Percentiles rank a stretch among this genome's conserved stretches.
These are phyloP conservation scores for Basidioascus undulatus DNA, from an alignment of 768 basidiomycete species.

Conservation along the genomic window DNA sequence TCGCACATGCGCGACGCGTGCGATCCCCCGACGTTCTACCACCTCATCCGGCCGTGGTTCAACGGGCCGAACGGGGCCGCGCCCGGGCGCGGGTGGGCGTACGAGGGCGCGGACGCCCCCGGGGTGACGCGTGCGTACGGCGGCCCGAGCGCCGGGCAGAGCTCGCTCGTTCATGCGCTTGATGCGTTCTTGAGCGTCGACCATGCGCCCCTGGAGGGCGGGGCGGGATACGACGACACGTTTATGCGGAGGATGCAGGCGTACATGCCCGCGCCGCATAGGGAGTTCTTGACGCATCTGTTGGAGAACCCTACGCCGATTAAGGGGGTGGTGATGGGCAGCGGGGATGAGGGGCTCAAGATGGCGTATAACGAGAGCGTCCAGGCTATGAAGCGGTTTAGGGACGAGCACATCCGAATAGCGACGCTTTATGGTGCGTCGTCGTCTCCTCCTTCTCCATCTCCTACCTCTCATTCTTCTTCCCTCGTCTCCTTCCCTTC, in stretches of 20 bases:
- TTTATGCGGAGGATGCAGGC: slow-evolving; percentile 72
- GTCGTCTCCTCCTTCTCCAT: neutral
- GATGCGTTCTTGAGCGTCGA: slow-evolving; percentile 51
- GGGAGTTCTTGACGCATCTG: slow-evolving; percentile 41
- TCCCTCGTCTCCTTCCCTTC: slow-evolving; percentile 5
- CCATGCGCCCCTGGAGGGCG: slow-evolving; percentile 23
- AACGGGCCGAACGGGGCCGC: slow-evolving; percentile 42
- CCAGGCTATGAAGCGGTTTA: slow-evolving; percentile 48
- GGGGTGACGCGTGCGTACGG: slow-evolving; percentile 20
- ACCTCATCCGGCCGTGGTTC: slow-evolving; percentile 78
- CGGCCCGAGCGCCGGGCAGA: slow-evolving; percentile 87
- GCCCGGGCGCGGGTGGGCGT: slow-evolving; percentile 25
- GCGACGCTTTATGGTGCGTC: slow-evolving; percentile 39
- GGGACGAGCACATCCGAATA: slow-evolving; percentile 72
- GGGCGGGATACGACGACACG: slow-evolving; percentile 16
- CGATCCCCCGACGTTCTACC: slow-evolving; percentile 58
- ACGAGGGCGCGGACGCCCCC: slow-evolving; percentile 36
- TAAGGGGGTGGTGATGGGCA: neutral
- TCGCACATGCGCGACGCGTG: slow-evolving; percentile 41
- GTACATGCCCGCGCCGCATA: slow-evolving; percentile 87
- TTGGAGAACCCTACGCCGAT: too few species aligned
- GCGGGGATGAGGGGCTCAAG: slow-evolving; percentile 10
- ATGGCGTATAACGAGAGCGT: slow-evolving; percentile 53
- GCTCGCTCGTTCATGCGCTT: slow-evolving; percentile 58
- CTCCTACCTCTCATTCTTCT: too few species aligned